Base-by-base conservation (phyloP, 257 asterid species). In the Capsicum pubescens region DNA sequence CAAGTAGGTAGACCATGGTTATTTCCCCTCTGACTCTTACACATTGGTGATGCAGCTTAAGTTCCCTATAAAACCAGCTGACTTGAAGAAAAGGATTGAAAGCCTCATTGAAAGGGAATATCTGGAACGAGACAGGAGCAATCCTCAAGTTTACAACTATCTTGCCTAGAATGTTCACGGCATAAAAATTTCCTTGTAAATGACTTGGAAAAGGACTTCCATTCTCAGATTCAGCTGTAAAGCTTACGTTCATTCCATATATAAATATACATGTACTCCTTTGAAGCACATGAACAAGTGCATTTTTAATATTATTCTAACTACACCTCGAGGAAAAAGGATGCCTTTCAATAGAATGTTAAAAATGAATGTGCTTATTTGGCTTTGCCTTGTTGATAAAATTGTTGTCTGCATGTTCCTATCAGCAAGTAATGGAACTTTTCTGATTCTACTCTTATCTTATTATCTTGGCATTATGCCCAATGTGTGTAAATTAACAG, bases 1-100 rank as follows among this genome's bases (percentile, higher is more conserved):
- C 46, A 32, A 66, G 3, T 67, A 48, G 3, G 48, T 67, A 21
- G 35, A 35, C 74, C 48, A 14, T 35, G 10, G 15, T 39, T 39
- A 39, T 35, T 35, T 2, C 50, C 0, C 3, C 21, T 5, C 44
- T 59, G 46, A 19, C 32, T 44, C 76, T 19, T 81, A 2, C 57
- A 4, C 61, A 44, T 59, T 81, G 42, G 60, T 61, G 80, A 15
- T 82, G 85, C 98, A 95, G 99, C 98, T 97, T 83, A 97, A 93
- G 85, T 95, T 97, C 84, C 99, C 99, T 2, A 92, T 95, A 88
- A 97, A 96, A 91, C 99, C 98, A 35, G 95, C 95, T 0, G 99
- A 96, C 88, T 86, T 96, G 97, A 96, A 94, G 98, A 96, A 96
- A 85, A 89, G 98, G 89, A 97, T 97, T 54, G 99, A 95, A 88